Base-by-base conservation (phyloP, 2,329 filamentous ascomycete genomes). In the Paraphoma sp. region DNA sequence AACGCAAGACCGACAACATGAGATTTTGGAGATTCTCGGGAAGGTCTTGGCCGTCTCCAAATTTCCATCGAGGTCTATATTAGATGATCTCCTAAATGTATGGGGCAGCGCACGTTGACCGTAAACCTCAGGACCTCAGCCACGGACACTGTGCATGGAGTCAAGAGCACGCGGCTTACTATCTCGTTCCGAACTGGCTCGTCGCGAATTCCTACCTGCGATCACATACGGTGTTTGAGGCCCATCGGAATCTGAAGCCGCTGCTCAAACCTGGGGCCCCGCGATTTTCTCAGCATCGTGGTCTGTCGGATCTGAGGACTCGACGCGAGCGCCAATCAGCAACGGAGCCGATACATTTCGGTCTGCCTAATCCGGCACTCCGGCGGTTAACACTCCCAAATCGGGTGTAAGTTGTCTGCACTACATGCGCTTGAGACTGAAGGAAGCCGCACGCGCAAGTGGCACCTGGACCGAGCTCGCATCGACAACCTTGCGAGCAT, bases 91-190 rank as follows among this genome's bases (percentile, higher is more conserved):
- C 4, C 49, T 61, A 1, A 65, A 63, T 14, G 65, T 67, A n/a
- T 73, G 71, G 71, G 54, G 58, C 53, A 61, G 56, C 4, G 17
- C 73, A 73, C 54, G 62, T 78, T 36, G 73, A 81, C 33, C 2
- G 14, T 36, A 14, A 14, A 10, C 7, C 9, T 36, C 33, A 36
- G 33, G 9, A 14, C 2, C 14, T 36, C 33, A 10, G 33, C 33
- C 33, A 7, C 6, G 10, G 33, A 36, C 10, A 14, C 33, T 10
- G 14, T 36, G 3, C 10, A 10, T 36, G 33, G 23, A 23, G 23
- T 23, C 33, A 7, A 36, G 33, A 3, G 33, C 6, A 36, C 10
- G 33, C 9, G 10, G 33, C 14, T 36, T 36, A 14, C 33, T 10
- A 36, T 10, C 33, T 36, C 14, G 14, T 10, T 36, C 33, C 33